phyloP scores from a whole-genome alignment of 208 protist species.

The Leptomonas seymouri region DNA sequence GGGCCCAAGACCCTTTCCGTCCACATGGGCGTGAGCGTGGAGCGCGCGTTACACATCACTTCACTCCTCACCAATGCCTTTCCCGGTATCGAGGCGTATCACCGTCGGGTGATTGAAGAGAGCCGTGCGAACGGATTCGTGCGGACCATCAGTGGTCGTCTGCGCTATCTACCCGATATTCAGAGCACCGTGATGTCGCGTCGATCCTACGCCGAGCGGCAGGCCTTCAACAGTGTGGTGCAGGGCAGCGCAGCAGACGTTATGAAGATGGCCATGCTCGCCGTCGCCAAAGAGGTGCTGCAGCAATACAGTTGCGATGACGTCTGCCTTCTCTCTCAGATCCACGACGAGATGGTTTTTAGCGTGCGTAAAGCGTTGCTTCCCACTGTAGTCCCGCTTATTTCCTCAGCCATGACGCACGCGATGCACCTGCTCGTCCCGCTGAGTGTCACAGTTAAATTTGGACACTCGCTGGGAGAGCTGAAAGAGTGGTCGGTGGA shows the following conservation, averaged over 20 bases:
- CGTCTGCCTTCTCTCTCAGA: constrained; percentile 58
- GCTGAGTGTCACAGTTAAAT: constrained; percentile 62
- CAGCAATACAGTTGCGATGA: constrained; percentile 43
- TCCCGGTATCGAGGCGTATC: constrained; percentile 70
- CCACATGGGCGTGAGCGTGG: constrained; percentile 69
- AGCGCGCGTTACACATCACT: constrained; percentile 61
- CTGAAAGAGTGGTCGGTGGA: constrained; percentile 80
- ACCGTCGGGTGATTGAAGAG: constrained; percentile 62
- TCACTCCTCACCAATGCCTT: constrained; percentile 60
- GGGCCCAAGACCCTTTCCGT: constrained; percentile 70
- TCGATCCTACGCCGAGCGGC: constrained; percentile 81
- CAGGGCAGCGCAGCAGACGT: constrained; percentile 91
- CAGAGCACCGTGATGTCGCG: constrained; percentile 58
- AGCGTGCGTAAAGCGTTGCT: constrained; percentile 45
- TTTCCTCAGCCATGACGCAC: constrained; percentile 45
- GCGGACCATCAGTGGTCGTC: constrained; percentile 80
- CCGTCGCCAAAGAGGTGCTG: constrained; percentile 70
- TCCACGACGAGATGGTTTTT: constrained; percentile 92
- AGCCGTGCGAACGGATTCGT: constrained; percentile 74
- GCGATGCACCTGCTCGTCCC: constrained; percentile 77
- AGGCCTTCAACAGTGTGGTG: constrained; percentile 92
- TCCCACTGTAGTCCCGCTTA: constrained; percentile 44
- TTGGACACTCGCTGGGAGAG: constrained; percentile 70
- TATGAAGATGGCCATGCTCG: constrained; percentile 90
- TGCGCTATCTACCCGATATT: constrained; percentile 76